A percentile compares a stretch with the other conserved stretches of the same genome.
phyloP scores from a whole-genome alignment of 2,329 filamentous ascomycete genomes.

The Xylariaceae sp. region DNA sequence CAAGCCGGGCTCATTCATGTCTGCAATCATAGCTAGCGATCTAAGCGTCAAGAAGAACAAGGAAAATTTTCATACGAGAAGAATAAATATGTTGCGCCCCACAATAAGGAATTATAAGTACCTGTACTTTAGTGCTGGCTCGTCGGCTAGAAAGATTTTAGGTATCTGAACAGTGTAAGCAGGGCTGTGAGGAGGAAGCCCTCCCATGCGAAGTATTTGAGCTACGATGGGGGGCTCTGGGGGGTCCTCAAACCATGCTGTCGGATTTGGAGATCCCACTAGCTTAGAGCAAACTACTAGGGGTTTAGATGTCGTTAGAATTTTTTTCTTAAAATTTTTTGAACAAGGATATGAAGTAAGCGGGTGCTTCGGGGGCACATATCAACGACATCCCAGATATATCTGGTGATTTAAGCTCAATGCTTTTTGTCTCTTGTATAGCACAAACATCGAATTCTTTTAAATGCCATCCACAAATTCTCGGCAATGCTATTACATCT shows the following conservation, averaged over 20 bases:
- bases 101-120: neutral
- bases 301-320: too few relatives aligned
- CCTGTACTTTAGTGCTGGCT: neutral
- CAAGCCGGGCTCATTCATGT: conserved; percentile 9
- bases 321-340: too few relatives aligned
- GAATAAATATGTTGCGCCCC: neutral
- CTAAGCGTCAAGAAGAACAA: neutral
- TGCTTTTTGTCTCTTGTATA: neutral
- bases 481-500: neutral
- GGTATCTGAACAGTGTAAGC: too few relatives aligned
- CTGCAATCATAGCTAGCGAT: conserved; percentile 7
- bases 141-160: neutral
- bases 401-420: neutral
- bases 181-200: too few relatives aligned
- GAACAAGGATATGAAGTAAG: too few relatives aligned
- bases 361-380: too few relatives aligned
- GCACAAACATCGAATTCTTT: neutral
- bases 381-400: too few relatives aligned
- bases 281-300: too few relatives aligned
- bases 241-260: neutral
- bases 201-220: too few relatives aligned
- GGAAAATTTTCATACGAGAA: neutral
- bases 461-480: neutral
- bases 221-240: neutral
- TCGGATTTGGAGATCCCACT: neutral